These are phyloP conservation scores for Cyberlindnera xishuangbannaensis DNA, from an alignment of 805 yeast species.

Conservation along the genomic window DNA sequence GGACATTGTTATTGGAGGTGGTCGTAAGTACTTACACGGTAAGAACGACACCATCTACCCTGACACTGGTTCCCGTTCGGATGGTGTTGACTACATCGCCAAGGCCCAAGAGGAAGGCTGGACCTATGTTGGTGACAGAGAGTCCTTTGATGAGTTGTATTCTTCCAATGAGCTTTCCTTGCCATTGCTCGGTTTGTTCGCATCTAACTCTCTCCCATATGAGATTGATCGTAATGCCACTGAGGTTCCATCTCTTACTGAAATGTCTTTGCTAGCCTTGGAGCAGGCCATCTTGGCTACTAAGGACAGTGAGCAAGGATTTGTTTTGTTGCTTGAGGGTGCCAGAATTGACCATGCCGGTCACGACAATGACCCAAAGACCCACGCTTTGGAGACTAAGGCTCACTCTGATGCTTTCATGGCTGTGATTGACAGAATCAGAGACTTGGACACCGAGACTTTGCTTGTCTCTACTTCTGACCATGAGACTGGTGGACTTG, in stretches of 20 bases:
- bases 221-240: constrained; percentile 65
- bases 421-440: constrained; percentile 66
- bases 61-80: constrained; percentile 55
- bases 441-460: constrained; percentile 67
- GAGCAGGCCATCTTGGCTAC: constrained; percentile 63
- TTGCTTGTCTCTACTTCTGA: constrained; percentile 78
- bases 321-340: constrained; percentile 82
- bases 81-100: constrained; percentile 58
- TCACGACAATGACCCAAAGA: constrained; percentile 86
- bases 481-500: constrained; percentile 92
- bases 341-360: constrained; percentile 95
- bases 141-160: constrained; percentile 46
- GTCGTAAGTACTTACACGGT: constrained; percentile 77
- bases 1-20: constrained; percentile 87
- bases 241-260: constrained; percentile 69
- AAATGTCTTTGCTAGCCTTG: constrained; percentile 69
- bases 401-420: constrained; percentile 79
- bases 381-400: constrained; percentile 84
- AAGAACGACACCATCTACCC: constrained; percentile 26
- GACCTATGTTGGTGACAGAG: constrained; percentile 56
- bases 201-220: constrained; percentile 69
- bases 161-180: constrained; percentile 50
- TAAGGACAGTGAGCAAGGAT: constrained; percentile 71
- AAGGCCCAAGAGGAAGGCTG: constrained; percentile 59
- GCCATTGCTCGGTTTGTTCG: constrained; percentile 73